Evolutionary conservation across 1,284 basidiomycete species (phyloP).

Genomic region (Apiotrichum laibachii): DNA sequence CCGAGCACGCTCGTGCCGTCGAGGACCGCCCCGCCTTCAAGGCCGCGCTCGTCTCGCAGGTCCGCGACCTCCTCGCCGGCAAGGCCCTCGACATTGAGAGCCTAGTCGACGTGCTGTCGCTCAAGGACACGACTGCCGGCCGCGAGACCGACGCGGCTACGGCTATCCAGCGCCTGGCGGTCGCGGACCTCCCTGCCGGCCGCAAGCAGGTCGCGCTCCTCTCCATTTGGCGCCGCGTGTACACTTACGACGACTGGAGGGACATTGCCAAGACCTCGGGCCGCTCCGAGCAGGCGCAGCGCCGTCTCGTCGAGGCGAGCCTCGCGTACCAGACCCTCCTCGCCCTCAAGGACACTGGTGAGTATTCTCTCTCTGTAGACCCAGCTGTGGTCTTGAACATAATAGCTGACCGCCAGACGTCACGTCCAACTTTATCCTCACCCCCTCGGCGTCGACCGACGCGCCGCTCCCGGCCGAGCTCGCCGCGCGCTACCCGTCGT

Average conservation of each 20-base stretch:
- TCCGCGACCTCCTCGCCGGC: constrained; percentile 15
- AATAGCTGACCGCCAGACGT: constrained; percentile 21
- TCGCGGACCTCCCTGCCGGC: constrained; percentile 61
- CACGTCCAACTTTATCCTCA: constrained; percentile 30
- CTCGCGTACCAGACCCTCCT: constrained; percentile 37
- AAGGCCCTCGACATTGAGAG: constrained; percentile 53
- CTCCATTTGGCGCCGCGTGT: constrained; percentile 80
- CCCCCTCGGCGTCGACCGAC: constrained; percentile 36
- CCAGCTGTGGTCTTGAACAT: too few relatives aligned
- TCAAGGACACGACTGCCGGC: constrained; percentile 47
- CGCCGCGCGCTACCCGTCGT: constrained; percentile 44
- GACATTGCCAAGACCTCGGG: constrained; percentile 40
- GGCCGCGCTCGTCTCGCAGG: constrained; percentile 11
- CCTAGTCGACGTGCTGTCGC: constrained; percentile 56
- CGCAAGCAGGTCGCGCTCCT: constrained; percentile 67
- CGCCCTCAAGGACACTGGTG: constrained; percentile 20
- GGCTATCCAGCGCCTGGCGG: constrained; percentile 53
- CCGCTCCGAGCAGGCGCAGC: constrained; percentile 43
- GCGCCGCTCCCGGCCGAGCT: constrained; percentile 38
- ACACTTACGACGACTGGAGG: constrained; percentile 69
- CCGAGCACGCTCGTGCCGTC: constrained; percentile 19
- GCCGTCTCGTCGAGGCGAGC: constrained; percentile 30
- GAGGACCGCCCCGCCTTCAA: constrained; percentile 30
- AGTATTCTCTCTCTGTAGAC: too few relatives aligned
- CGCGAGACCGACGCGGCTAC: constrained; percentile 49